Conservation (phyloP, 768 basidiomycete species). For the Cystobasidium tubakii region DNA sequence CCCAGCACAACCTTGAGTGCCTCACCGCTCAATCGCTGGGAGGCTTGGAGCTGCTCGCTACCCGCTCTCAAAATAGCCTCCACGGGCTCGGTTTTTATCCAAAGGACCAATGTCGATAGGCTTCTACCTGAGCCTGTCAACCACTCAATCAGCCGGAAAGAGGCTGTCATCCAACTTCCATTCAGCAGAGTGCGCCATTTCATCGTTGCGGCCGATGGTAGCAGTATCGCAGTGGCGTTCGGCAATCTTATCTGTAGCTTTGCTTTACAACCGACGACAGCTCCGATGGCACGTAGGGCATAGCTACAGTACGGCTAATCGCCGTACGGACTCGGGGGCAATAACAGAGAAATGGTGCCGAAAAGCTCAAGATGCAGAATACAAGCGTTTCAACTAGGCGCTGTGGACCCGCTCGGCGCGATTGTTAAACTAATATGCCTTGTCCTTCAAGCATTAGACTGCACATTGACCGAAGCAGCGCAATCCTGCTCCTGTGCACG, state of each 20-base stretch:
- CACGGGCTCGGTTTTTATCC: not conserved
- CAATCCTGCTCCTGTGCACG: no score
- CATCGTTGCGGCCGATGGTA: not conserved
- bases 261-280: not conserved
- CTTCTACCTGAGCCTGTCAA: not conserved
- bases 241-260: not conserved
- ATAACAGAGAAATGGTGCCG: no score
- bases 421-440: no score
- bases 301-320: not conserved
- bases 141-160: not conserved
- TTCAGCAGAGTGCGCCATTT: slow-evolving; percentile 13
- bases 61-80: not conserved
- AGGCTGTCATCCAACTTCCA: not conserved
- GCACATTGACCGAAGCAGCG: no score
- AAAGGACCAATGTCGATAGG: not conserved
- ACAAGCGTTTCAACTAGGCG: no score
- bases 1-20: not conserved
- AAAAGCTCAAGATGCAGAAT: no score
- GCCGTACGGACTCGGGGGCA: no score
- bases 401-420: no score
- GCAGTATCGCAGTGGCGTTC: not conserved
- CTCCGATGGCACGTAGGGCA: not conserved
- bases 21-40: slow-evolving; percentile 5
- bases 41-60: slow-evolving; percentile 2
- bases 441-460: no score